Evolutionary conservation across 2,329 filamentous ascomycete genomes (phyloP).

Genomic region (Aspergillus sergii): DNA sequence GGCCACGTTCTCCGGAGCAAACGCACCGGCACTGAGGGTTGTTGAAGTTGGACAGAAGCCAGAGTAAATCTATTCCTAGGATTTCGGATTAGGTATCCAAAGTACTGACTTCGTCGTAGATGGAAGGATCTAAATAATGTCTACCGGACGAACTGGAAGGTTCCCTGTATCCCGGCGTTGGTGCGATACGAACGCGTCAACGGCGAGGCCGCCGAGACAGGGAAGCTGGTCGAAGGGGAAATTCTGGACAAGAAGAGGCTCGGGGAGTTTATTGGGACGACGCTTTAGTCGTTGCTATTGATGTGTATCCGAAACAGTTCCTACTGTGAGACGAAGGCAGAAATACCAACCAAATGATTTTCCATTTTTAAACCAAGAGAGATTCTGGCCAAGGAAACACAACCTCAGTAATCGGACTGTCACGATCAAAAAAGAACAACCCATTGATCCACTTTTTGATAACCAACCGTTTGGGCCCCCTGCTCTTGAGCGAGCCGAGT

Average conservation of each 20-base stretch:
- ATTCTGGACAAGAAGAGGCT: conserved; percentile 33
- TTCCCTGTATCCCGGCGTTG: conserved; percentile 39
- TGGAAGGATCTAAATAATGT: conserved; percentile 39
- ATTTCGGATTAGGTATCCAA: background rate
- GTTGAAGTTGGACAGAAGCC: conserved; percentile 39
- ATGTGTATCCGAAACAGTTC: background rate
- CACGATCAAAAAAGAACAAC: too few species aligned
- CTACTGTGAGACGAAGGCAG: too few species aligned
- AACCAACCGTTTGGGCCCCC: too few species aligned
- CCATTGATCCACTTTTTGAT: too few species aligned
- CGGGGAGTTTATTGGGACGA: conserved; percentile 21
- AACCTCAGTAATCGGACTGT: too few species aligned
- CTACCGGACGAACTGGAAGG: conserved; percentile 39
- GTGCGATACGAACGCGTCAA: conserved; percentile 37
- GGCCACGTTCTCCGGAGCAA: conserved; percentile 30
- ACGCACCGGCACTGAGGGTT: conserved; percentile 29
- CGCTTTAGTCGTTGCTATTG: background rate
- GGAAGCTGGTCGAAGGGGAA: conserved; percentile 33
- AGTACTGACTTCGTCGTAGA: conserved; percentile 21
- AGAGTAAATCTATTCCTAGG: conserved; percentile 31
- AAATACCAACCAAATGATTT: too few species aligned
- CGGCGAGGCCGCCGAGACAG: conserved; percentile 34
- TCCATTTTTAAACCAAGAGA: too few species aligned
- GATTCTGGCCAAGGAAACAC: too few species aligned
- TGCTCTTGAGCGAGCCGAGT: too few species aligned